These are phyloP conservation scores for Xylariaceae sp. DNA, from an alignment of 2,329 filamentous ascomycete species.

Conservation along the genomic window DNA sequence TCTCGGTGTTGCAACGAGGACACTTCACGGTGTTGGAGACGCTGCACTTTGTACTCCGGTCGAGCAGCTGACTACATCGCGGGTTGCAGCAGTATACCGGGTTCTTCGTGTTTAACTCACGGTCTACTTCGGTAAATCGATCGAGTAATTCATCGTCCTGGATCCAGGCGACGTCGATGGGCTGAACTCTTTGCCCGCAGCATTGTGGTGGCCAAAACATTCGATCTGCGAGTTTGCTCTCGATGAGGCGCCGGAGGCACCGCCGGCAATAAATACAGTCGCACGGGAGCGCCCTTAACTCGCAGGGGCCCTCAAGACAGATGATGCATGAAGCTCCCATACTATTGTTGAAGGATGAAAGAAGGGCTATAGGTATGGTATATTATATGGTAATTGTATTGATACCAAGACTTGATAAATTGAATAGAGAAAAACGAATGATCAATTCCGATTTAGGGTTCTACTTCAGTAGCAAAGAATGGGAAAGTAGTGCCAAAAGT, in stretches of 20 bases:
- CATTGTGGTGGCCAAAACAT: slow-evolving; percentile 9
- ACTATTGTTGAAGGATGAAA: too few relatives aligned
- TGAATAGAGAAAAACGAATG: too few relatives aligned
- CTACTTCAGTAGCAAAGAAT: too few relatives aligned
- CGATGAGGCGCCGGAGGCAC: neutral
- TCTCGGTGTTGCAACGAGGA: slow-evolving; percentile 1
- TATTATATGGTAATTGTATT: too few relatives aligned
- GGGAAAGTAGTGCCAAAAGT: too few relatives aligned
- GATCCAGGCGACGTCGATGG: slow-evolving; percentile 3
- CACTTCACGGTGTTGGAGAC: slow-evolving; percentile 3
- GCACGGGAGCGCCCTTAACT: slow-evolving; percentile 2
- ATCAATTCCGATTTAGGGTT: too few relatives aligned
- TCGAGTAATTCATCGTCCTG: neutral
- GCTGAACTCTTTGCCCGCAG: neutral
- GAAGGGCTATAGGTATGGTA: too few relatives aligned
- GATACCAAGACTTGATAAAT: too few relatives aligned
- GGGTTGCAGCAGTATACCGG: slow-evolving; percentile 9
- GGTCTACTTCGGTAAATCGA: neutral
- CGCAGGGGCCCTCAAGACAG: neutral
- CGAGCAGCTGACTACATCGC: slow-evolving; percentile 9
- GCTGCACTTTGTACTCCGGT: neutral
- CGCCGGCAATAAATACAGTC: slow-evolving; percentile 1
- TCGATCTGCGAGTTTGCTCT: neutral
- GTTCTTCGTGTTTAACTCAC: neutral
- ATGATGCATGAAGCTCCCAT: neutral